Conservation (phyloP, 2,329 filamentous ascomycete genomes). For the Pseudopyrenochaeta lycopersici region DNA sequence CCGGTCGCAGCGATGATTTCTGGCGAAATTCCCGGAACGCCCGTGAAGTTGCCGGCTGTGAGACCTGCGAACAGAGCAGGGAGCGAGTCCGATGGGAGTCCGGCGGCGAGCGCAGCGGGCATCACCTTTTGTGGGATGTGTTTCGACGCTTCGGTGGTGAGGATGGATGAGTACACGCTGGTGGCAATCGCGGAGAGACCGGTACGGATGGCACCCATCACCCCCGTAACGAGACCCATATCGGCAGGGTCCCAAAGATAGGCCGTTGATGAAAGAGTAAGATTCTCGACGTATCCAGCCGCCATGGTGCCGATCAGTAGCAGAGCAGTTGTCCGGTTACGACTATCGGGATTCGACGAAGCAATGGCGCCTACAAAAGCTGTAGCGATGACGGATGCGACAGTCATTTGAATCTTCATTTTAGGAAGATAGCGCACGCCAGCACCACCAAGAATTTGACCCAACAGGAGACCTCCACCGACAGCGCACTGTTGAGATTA, state of each 20-base stretch:
- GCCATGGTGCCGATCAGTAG: slow-evolving; percentile 36
- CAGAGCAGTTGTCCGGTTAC: slow-evolving; percentile 27
- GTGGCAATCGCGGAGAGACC: slow-evolving; percentile 33
- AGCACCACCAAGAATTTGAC: slow-evolving; percentile 41
- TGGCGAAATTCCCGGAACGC: slow-evolving; percentile 35
- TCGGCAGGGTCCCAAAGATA: slow-evolving; percentile 44
- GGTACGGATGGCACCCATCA: slow-evolving; percentile 41
- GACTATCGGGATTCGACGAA: slow-evolving; percentile 24
- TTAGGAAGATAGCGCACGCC: slow-evolving; percentile 39
- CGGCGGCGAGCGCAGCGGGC: slow-evolving; percentile 33
- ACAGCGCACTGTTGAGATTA: slow-evolving; percentile 34
- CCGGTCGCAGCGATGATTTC: slow-evolving; percentile 42
- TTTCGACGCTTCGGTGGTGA: slow-evolving; percentile 36
- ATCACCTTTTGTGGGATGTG: slow-evolving; percentile 38
- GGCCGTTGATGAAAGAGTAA: slow-evolving; percentile 35
- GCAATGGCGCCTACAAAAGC: slow-evolving; percentile 39
- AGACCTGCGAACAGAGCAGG: slow-evolving; percentile 33
- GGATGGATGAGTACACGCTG: slow-evolving; percentile 43
- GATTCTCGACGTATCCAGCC: slow-evolving; percentile 44
- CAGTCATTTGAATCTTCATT: slow-evolving; percentile 44
- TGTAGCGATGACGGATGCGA: slow-evolving; percentile 31
- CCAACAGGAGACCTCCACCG: slow-evolving; percentile 43
- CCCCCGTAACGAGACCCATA: slow-evolving; percentile 42
- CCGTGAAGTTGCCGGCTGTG: slow-evolving; percentile 29
- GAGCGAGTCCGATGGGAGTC: slow-evolving; percentile 32